Percentiles rank a stretch among this genome's conserved stretches.
phyloP scores from a whole-genome alignment of 306 rosid genomes.

The Bauhinia variegata region DNA sequence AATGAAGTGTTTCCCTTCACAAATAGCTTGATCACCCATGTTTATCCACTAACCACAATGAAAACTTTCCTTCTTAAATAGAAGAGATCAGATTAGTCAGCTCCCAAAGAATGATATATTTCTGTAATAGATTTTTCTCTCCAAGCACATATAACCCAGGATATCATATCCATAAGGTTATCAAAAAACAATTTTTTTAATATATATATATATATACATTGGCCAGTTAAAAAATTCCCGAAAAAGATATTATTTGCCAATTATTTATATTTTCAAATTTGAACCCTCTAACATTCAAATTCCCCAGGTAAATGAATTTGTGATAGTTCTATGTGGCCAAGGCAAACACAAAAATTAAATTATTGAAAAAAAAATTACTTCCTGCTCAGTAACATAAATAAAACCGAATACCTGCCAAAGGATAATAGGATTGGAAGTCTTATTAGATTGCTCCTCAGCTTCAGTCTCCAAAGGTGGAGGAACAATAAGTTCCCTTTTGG shows the following conservation, averaged over 20 bases:
- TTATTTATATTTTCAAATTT: too few relatives aligned
- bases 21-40: slow-evolving; percentile 1
- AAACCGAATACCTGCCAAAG: slow-evolving; percentile 71
- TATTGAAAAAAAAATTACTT: neutral
- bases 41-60: neutral
- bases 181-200: neutral
- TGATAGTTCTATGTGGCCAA: neutral
- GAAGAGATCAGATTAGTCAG: neutral
- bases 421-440: slow-evolving; percentile 73
- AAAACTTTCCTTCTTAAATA: neutral
- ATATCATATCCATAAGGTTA: neutral
- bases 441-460: slow-evolving; percentile 47
- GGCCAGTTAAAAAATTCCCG: too few relatives aligned
- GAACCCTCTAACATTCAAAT: neutral
- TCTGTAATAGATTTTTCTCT: neutral
- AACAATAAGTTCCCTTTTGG: slow-evolving; percentile 48
- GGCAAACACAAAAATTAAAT: neutral
- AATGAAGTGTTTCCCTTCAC: neutral
- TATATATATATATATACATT: too few relatives aligned
- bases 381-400: neutral
- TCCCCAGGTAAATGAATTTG: neutral
- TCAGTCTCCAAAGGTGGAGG: slow-evolving; percentile 60
- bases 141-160: neutral
- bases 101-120: neutral
- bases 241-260: too few relatives aligned